Conservation (phyloP, 345 rosid genomes). For the Murraya paniculata region DNA sequence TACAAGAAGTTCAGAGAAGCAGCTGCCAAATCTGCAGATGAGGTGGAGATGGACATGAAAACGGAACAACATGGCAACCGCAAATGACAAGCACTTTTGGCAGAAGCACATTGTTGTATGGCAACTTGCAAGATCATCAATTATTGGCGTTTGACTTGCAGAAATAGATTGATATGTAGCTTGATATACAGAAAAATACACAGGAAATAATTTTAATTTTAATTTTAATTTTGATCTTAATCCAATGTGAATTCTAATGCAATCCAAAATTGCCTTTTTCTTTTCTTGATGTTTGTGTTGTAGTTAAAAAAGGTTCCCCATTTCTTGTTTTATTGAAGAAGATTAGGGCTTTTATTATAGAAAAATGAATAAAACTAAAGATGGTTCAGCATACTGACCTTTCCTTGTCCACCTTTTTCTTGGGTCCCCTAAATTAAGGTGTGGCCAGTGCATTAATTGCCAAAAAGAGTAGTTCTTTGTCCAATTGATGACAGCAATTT, state of each 20-base stretch:
- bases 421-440: background rate
- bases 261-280: background rate
- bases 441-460: background rate
- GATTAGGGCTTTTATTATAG: background rate
- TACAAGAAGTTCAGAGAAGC: slow-evolving; percentile 58
- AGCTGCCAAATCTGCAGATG: slow-evolving; percentile 30
- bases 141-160: background rate
- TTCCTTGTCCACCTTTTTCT: background rate
- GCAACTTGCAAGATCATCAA: background rate
- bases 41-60: slow-evolving; percentile 32
- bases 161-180: background rate
- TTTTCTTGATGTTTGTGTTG: background rate
- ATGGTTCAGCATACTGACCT: too few species aligned
- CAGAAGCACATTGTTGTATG: background rate
- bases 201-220: too few species aligned
- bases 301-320: background rate
- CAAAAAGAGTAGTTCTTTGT: background rate
- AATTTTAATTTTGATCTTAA: too few species aligned
- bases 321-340: background rate
- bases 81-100: background rate
- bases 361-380: background rate
- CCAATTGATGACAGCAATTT: background rate
- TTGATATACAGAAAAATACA: too few species aligned
- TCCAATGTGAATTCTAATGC: background rate
- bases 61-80: background rate